phyloP scores from a whole-genome alignment of 78 protist genomes.

The Diacronema lutheri region DNA sequence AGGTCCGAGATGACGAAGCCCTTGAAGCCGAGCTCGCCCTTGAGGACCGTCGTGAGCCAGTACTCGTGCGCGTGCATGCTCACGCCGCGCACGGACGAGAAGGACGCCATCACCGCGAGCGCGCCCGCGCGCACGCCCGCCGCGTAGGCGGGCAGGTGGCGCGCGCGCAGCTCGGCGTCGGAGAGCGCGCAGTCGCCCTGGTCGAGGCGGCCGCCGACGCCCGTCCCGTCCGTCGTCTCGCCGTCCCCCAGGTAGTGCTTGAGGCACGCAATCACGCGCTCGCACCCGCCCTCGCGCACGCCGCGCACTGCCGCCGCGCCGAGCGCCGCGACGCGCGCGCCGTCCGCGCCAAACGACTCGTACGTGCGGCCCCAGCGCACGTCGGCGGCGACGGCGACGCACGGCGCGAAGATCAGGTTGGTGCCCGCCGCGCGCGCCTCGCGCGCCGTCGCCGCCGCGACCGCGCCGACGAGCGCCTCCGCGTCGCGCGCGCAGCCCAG shows the following conservation, averaged over 20 bases:
- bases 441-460: neutral
- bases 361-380: conserved; percentile 12
- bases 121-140: neutral
- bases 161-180: neutral
- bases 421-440: neutral
- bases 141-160: neutral
- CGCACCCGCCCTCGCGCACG: neutral
- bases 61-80: neutral
- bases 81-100: neutral
- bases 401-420: conserved; percentile 1
- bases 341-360: neutral
- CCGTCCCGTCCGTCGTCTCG: neutral
- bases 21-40: neutral
- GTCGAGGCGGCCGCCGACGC: neutral
- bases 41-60: neutral
- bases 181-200: neutral
- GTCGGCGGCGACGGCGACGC: neutral
- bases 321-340: neutral
- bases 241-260: conserved; percentile 8
- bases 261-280: neutral
- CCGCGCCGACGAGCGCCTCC: neutral
- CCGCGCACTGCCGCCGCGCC: neutral
- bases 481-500: conserved; percentile 5
- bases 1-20: neutral
- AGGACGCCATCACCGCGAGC: neutral